phyloP scores from a whole-genome alignment of 2,329 filamentous ascomycete species.

The Phoma herbarum region DNA sequence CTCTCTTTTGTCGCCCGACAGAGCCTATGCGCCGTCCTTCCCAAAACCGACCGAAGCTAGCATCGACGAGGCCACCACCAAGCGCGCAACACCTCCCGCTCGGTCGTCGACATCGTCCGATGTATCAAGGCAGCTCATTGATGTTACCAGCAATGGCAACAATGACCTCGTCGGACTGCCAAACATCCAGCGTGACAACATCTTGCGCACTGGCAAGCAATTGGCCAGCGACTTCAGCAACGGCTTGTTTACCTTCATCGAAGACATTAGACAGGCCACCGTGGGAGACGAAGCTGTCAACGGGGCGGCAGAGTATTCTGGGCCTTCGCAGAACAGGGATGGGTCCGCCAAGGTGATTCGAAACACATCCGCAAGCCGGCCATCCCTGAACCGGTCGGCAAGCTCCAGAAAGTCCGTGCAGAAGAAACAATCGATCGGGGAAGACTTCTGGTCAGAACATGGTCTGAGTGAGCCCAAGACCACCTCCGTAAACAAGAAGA shows the following conservation, averaged over 20 bases:
- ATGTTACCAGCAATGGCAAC: constrained; percentile 39
- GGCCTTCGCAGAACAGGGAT: constrained; percentile 38
- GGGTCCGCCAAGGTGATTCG: constrained; percentile 38
- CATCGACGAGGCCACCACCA: constrained; percentile 31
- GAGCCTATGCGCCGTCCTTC: constrained; percentile 48
- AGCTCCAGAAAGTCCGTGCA: constrained; percentile 45
- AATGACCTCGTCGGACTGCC: constrained; percentile 43
- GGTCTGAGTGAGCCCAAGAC: constrained; percentile 52
- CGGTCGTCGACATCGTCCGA: constrained; percentile 47
- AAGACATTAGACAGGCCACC: constrained; percentile 93
- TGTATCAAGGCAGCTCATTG: constrained; percentile 39
- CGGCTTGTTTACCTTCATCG: constrained; percentile 92
- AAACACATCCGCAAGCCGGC: constrained; percentile 43
- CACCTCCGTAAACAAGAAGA: constrained; percentile 49
- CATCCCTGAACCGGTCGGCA: constrained; percentile 41
- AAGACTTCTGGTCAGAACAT: constrained; percentile 56
- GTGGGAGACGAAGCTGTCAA: constrained; percentile 87
- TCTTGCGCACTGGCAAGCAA: constrained; percentile 67
- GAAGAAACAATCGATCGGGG: constrained; percentile 49
- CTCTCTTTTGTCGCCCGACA: constrained; percentile 79
- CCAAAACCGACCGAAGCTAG: constrained; percentile 51
- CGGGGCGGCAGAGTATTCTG: constrained; percentile 44
- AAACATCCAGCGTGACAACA: constrained; percentile 48
- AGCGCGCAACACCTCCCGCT: constrained; percentile 24
- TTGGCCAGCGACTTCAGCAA: constrained; percentile 89